Evolutionary conservation across 306 rosid species (phyloP), one percentile per base, ranked within the genome.

Genomic region (Quillaja saponaria): DNA sequence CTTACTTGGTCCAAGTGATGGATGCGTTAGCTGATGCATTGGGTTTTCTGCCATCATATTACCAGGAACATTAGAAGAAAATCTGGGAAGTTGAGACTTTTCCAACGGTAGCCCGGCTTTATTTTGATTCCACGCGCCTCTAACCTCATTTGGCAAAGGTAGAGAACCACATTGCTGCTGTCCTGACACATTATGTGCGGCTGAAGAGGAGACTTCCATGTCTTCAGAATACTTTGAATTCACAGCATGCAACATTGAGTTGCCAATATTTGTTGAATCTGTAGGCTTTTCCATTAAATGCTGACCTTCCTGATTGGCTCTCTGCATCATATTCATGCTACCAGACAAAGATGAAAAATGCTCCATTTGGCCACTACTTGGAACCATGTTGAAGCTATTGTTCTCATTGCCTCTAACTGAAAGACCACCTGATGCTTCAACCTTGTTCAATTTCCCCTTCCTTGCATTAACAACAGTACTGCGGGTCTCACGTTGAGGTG

Each of bases 361-460:
- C 34, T 82, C 87, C 81, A 72, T 67, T 57, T 62, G 84, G 57
- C 76, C 73, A 57, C 81, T 70, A 72, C 75, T 56, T 52, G 78
- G 74, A 80, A 55, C 80, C 55, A 67, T 40, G 45, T 76, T 79
- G 55, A 70, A 75, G 76, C 78, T 83, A 21, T 81, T 52, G 64
- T 51, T 75, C 46, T 88, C 87, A 76, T 81, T 80, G 33, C 86
- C 85, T 77, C 79, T 88, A 67, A 65, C 80, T 59, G 90, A 58
- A 77, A 74, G 80, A 73, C 88, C 80, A 61, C 80, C 71, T 13
- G 81, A 69, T 9, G 83, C 71, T 66, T 94, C 99, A 37, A 75
- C 82, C 80, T 86, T 94, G 78, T 56, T 73, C 74, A 78, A 68
- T 80, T 90, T 94, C 40, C 91, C 95, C 80, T 85, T 94, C 87